Percentiles rank a stretch among this genome's conserved stretches.
Conservation (phyloP, 441 rosid species). For the Euphorbia neoarborescens region DNA sequence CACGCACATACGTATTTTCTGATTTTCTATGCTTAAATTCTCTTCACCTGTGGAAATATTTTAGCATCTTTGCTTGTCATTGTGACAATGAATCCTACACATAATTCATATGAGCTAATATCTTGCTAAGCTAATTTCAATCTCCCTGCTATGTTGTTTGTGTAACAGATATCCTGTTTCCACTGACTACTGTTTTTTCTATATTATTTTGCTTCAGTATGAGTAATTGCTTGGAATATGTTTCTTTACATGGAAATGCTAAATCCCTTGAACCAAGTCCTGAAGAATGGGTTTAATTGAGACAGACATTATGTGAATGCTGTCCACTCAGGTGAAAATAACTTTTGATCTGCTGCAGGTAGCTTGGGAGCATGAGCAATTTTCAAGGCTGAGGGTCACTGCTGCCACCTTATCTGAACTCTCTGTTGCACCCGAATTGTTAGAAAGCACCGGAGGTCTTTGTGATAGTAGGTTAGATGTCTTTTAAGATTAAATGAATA, state of each 20-base stretch:
- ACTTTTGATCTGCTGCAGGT: constrained; percentile 54
- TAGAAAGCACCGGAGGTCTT: constrained; percentile 70
- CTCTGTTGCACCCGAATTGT: constrained; percentile 61
- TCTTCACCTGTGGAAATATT: not conserved
- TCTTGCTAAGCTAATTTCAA: not conserved
- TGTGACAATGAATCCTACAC: not conserved
- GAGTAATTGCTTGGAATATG: not conserved
- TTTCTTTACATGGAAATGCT: not conserved
- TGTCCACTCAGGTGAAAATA: constrained; percentile 25
- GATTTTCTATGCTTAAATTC: not conserved
- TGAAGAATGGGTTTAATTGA: not conserved
- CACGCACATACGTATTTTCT: no score
- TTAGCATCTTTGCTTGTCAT: not conserved
- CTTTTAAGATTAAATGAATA: constrained; percentile 10
- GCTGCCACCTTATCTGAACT: constrained; percentile 91
- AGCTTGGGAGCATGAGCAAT: constrained; percentile 99
- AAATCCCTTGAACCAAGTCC: not conserved
- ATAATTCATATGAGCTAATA: not conserved
- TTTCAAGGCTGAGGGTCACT: constrained; percentile 86
- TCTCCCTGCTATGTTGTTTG: not conserved
- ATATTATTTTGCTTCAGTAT: not conserved
- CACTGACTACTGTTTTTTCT: not conserved
- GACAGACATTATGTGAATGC: constrained; percentile 2
- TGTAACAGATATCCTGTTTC: not conserved
- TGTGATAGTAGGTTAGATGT: constrained; percentile 59